Base-by-base conservation (phyloP, 2,329 filamentous ascomycete genomes). In the Xylaria sp. region DNA sequence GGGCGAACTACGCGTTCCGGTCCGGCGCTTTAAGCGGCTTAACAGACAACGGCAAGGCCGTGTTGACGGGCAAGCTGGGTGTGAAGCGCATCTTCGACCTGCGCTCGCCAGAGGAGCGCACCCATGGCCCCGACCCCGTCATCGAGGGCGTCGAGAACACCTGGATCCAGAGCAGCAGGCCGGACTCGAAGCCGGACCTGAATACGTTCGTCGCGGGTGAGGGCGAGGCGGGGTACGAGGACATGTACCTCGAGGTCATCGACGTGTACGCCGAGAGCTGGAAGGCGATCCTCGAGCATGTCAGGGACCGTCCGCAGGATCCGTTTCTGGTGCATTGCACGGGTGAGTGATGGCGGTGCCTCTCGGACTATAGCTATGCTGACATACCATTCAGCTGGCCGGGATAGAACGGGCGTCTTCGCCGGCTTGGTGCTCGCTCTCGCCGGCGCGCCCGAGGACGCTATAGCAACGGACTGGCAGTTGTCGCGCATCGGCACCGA, bases 261-360 rank as follows among this genome's bases (percentile, higher is more conserved):
- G 68, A 75, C 8, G 71, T 75, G 15, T 84, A 85, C 68, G 66
- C 58, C 54, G 75, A 75, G 6, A 76, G 73, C 19, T 79, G 83
- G 66, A 75, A 71, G 38, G 76, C 75, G 6, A 73, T 86, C 5
- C 74, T 86, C 25, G 76, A 81, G 68, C 79, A 81, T 59, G 74
- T 85, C 9, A 73, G 80, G 51, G 82, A 85, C 62, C 72, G 75
- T 10, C 78, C 79, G 7, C 59, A 68, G 0, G 77, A 82, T 68
- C 76, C 78, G 15, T 77, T 84, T 60, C 63, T 85, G 48, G 80
- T 86, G 40, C 84, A 86, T 69, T 86, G 83, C 69, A 84, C 80
- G 8, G 83, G 83, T 83, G 67, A 67, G 77, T 72, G 13, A 31
- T 35, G 17, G 7, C 15, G 10, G 2, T 17, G 1, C 47, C 2